These are phyloP conservation scores for Herpetomonas tarakana DNA, from an alignment of 208 protist genomes.

Conservation along the genomic window DNA sequence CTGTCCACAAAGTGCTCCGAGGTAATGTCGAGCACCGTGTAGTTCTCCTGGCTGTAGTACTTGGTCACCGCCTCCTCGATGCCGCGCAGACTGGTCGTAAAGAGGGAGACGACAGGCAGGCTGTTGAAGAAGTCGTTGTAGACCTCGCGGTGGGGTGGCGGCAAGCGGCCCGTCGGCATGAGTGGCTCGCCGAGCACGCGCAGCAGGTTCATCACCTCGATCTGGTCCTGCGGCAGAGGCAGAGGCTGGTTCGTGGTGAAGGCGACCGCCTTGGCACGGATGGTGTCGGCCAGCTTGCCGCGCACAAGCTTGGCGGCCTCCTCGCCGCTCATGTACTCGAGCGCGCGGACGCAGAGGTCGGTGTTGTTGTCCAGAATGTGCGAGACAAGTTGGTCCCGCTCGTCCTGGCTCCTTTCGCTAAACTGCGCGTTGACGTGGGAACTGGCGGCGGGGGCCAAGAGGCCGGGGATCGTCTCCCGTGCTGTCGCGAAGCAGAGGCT, in stretches of 20 bases:
- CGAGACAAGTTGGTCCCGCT: neutral
- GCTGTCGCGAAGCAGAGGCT: conserved; percentile 89
- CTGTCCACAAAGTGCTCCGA: conserved; percentile 40
- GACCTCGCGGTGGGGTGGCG: conserved; percentile 82
- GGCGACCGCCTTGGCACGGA: conserved; percentile 72
- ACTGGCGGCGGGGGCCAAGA: conserved; percentile 24
- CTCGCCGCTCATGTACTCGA: conserved; percentile 91
- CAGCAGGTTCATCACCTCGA: conserved; percentile 47
- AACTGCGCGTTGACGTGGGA: conserved; percentile 16
- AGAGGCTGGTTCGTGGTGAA: conserved; percentile 21
- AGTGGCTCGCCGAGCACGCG: conserved; percentile 87
- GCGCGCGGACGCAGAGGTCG: conserved; percentile 69
- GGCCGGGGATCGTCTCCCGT: conserved; percentile 89
- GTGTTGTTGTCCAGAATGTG: conserved; percentile 44
- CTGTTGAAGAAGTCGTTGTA: conserved; percentile 94
- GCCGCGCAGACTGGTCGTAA: conserved; percentile 50
- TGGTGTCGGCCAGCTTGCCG: conserved; percentile 45
- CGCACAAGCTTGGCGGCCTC: conserved; percentile 78
- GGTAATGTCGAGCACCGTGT: conserved; percentile 45
- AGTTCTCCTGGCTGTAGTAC: conserved; percentile 43
- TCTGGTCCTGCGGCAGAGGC: conserved; percentile 55
- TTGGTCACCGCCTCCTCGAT: conserved; percentile 69
- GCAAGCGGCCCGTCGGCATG: conserved; percentile 83
- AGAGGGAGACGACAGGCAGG: conserved; percentile 67
- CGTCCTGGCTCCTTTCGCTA: neutral